phyloP scores from a whole-genome alignment of 805 yeast species.

The Sungouiozyma intestinalis region DNA sequence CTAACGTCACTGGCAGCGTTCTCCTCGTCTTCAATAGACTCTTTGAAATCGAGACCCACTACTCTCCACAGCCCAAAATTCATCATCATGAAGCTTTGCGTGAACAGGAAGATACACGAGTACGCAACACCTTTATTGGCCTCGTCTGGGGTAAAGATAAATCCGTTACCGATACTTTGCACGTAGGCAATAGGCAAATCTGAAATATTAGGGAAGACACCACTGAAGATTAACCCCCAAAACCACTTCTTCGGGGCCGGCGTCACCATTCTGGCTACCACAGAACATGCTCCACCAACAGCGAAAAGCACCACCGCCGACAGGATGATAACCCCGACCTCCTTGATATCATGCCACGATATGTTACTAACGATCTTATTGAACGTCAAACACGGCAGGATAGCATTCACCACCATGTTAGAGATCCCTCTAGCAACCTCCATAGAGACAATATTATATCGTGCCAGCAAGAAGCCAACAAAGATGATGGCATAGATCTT shows the following conservation, averaged over 20 bases:
- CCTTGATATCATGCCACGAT: constrained; percentile 56
- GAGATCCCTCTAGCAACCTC: constrained; percentile 62
- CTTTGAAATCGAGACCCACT: constrained; percentile 55
- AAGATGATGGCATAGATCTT: constrained; percentile 67
- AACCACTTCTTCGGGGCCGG: constrained; percentile 64
- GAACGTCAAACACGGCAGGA: constrained; percentile 70
- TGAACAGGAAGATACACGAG: constrained; percentile 59
- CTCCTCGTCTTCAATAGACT: constrained; percentile 13
- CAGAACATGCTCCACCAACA: constrained; percentile 36
- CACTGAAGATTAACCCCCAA: constrained; percentile 66
- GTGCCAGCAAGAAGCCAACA: constrained; percentile 56
- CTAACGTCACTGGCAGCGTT: not conserved
- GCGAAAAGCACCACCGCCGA: constrained; percentile 36
- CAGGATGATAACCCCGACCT: constrained; percentile 53
- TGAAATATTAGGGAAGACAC: constrained; percentile 67
- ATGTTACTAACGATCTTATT: constrained; percentile 59
- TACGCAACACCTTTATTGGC: constrained; percentile 71
- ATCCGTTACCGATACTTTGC: constrained; percentile 57
- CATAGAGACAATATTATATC: constrained; percentile 50
- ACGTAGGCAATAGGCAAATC: constrained; percentile 81
- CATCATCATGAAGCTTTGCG: constrained; percentile 59
- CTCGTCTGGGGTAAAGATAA: constrained; percentile 41
- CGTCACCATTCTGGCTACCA: constrained; percentile 35
- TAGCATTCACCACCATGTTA: constrained; percentile 52
- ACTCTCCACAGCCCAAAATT: constrained; percentile 66